Base-by-base conservation (phyloP, 106 monocot species). In the Acanthochlamys bracteata region DNA sequence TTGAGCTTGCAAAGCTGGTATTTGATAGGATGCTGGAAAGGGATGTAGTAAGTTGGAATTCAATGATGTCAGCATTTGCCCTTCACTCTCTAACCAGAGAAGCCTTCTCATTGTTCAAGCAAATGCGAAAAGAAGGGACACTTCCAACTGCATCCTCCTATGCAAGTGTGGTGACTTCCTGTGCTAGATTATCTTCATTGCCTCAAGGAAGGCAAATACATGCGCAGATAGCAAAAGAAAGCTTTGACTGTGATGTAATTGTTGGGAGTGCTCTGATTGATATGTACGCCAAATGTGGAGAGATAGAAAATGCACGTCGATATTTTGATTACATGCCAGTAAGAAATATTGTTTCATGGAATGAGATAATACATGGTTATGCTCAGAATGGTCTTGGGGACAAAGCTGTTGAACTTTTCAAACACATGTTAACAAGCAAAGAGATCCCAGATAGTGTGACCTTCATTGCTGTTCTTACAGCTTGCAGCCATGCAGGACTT, bases 341-440 rank as follows among this genome's bases (percentile, higher is more conserved):
- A 20, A 95, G 76, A 59, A 95, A 95, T 56, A 72, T 83, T 25
- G 80, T 95, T 20, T 86, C 90, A 0, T 95, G 94, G 94, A 95
- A 95, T 72, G 94, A 95, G 66, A 90, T 95, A 86, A 90, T 95
- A 73, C 94, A 90, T 71, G 86, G 90, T 0, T 95, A 95, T 52
- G 86, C 94, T 16, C 90, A 95, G 60, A 95, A 89, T 77, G 95
- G 90, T 0, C 45, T 22, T 47, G 83, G 86, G 11, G 42, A 71
- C 24, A 63, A 66, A 41, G 90, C 90, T 16, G 65, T 96, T 9
- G 72, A 78, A 54, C 67, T 96, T 40, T 96, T 84, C 47, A 74
- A 80, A 46, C 22, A 74, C 41, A 80, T 96, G 95, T 67, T 90
- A 42, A 55, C 14, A 0, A 71, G 70, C 23, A 54, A 80, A 60